Conservation (phyloP, 164 flowering plant species). For the Vitis rupestris region DNA sequence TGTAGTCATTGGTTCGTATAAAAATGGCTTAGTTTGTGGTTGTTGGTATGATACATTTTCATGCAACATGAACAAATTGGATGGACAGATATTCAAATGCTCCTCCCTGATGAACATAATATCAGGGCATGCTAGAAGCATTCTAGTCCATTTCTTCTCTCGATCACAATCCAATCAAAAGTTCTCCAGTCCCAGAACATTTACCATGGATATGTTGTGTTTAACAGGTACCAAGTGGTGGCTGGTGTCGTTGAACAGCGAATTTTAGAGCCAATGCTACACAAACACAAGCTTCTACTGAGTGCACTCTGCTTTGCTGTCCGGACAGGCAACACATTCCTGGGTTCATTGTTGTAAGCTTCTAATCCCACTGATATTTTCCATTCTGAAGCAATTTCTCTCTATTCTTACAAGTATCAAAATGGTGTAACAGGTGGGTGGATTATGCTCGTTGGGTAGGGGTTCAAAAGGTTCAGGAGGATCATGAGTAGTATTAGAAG, state of each 20-base stretch:
- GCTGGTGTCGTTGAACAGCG: conserved; percentile 96
- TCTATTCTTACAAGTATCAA: background rate
- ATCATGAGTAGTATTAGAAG: background rate
- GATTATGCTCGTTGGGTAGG: conserved; percentile 70
- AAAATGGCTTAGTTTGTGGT: too few species aligned
- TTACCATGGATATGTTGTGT: background rate
- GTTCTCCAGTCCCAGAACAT: background rate
- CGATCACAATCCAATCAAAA: background rate
- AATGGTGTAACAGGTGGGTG: conserved; percentile 53
- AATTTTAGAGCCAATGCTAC: conserved; percentile 79
- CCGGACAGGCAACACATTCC: conserved; percentile 91
- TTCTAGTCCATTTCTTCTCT: background rate
- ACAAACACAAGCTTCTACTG: conserved; percentile 74
- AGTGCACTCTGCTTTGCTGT: conserved; percentile 91
- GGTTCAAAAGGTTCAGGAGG: conserved; percentile 42
- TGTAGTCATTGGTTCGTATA: too few species aligned
- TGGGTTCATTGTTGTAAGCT: conserved; percentile 93
- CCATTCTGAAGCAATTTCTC: background rate
- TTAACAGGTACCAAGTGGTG: conserved; percentile 81
- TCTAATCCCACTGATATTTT: background rate
- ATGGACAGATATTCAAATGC: too few species aligned
- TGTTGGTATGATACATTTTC: too few species aligned
- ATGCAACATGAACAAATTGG: too few species aligned
- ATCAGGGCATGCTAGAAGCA: background rate
- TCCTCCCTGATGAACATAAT: too few species aligned